A percentile compares a stretch with the other conserved stretches of the same genome.
These are phyloP conservation scores for Amanita muscaria DNA, from an alignment of 768 basidiomycete species.

Conservation along the genomic window DNA sequence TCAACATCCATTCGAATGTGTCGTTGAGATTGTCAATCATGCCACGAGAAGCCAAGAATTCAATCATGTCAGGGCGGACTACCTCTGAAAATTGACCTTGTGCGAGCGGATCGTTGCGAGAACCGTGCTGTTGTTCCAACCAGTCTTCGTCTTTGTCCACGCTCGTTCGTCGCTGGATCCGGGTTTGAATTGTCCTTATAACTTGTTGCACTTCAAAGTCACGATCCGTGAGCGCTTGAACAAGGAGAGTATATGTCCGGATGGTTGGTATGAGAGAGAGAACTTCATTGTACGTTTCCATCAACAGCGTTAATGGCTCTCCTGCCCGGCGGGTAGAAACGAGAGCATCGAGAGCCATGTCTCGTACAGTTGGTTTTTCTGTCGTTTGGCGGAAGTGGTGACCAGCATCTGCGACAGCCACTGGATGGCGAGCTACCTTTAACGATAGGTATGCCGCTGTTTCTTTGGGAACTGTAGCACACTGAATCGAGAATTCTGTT, in stretches of 20 bases:
- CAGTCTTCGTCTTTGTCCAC: slow-evolving; percentile 56
- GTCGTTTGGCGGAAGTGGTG: slow-evolving; percentile 23
- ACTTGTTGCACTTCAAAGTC: slow-evolving; percentile 46
- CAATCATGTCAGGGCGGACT: slow-evolving; percentile 55
- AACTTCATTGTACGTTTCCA: slow-evolving; percentile 69
- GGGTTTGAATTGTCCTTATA: slow-evolving; percentile 34
- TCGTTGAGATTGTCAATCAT: too few species aligned
- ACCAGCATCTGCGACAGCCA: slow-evolving; percentile 25
- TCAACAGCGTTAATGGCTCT: slow-evolving; percentile 45
- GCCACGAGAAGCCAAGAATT: slow-evolving; percentile 39
- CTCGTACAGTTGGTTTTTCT: slow-evolving; percentile 30
- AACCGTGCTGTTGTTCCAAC: slow-evolving; percentile 28
- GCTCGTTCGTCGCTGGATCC: slow-evolving; percentile 27
- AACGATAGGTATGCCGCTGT: slow-evolving; percentile 19
- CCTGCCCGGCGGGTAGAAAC: slow-evolving; percentile 35
- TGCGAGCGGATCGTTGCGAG: too few species aligned
- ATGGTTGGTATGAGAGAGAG: slow-evolving; percentile 55
- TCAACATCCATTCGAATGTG: slow-evolving; percentile 34
- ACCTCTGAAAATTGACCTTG: slow-evolving; percentile 35
- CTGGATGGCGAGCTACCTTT: slow-evolving; percentile 16
- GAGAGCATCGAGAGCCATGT: slow-evolving; percentile 49
- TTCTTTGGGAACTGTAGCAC: neutral
- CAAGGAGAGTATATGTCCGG: too few species aligned
- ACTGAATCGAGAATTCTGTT: too few species aligned
- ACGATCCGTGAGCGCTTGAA: too few species aligned